Evolutionary conservation across 352 stramenopile genomes (phyloP).

Genomic region (Blastocystis sp.): DNA sequence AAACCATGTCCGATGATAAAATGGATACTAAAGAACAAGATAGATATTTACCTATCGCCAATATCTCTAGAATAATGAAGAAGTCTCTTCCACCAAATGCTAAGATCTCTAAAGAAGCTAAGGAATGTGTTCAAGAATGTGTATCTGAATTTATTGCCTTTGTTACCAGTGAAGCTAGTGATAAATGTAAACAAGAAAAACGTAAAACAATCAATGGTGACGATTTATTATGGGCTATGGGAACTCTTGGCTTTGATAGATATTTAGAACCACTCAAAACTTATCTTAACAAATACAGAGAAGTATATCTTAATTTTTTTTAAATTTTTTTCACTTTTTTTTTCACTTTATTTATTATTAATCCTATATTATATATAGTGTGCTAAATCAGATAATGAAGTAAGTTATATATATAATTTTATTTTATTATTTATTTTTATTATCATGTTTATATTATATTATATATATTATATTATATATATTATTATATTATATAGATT

Average conservation of each 20-base stretch:
- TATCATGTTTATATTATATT: no score
- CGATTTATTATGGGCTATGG: slow-evolving; percentile 98
- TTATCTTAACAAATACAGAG: slow-evolving; percentile 91
- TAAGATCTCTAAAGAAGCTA: slow-evolving; percentile 98
- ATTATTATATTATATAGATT: no score
- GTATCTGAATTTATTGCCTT: slow-evolving; percentile 99
- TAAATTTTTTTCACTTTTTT: no score
- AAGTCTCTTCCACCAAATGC: slow-evolving; percentile 82
- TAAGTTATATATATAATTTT: no score
- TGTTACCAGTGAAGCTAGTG: slow-evolving; percentile 84
- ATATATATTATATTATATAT: no score
- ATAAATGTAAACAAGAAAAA: slow-evolving; percentile 98
- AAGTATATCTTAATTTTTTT: slow-evolving; percentile 52
- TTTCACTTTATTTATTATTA: no score
- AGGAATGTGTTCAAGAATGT: slow-evolving; percentile 97
- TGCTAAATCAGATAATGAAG: no score
- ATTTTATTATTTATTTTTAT: no score
- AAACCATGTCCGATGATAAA: no score
- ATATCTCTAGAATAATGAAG: slow-evolving; percentile 99
- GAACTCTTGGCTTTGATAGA: slow-evolving; percentile 91
- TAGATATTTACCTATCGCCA: slow-evolving; percentile 90
- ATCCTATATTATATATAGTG: no score
- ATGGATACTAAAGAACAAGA: slow-evolving; percentile 75
- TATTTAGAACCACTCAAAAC: slow-evolving; percentile 96
- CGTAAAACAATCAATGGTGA: slow-evolving; percentile 99